Conservation (phyloP, 176 grass and related monocot species). For the Thinopyrum elongatum region DNA sequence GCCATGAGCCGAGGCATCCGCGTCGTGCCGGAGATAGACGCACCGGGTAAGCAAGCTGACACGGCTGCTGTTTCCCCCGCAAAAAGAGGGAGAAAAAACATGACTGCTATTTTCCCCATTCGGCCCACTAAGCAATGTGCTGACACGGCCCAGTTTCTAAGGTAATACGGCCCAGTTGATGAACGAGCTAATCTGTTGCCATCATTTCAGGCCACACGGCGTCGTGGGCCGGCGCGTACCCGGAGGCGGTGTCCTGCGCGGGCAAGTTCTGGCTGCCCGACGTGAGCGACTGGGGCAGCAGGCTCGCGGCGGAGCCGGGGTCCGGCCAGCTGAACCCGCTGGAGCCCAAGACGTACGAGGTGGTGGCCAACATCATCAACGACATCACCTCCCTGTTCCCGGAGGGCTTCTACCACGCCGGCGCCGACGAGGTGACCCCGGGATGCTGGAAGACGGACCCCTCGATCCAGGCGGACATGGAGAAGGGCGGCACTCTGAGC, state of each 20-base stretch:
- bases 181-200: not conserved
- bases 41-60: slow-evolving; percentile 45
- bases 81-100: no score
- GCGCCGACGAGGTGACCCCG: slow-evolving; percentile 73
- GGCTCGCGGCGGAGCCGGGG: slow-evolving; percentile 68
- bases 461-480: slow-evolving; percentile 39
- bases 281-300: slow-evolving; percentile 22
- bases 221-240: slow-evolving; percentile 83
- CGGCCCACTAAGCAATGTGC: not conserved
- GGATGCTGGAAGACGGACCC: slow-evolving; percentile 74
- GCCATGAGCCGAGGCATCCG: slow-evolving; percentile 67
- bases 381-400: slow-evolving; percentile 75
- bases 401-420: slow-evolving; percentile 72
- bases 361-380: slow-evolving; percentile 59
- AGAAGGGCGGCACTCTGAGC: slow-evolving; percentile 50
- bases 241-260: slow-evolving; percentile 59
- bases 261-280: slow-evolving; percentile 74
- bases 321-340: slow-evolving; percentile 87
- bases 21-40: slow-evolving; percentile 89
- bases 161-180: not conserved
- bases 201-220: slow-evolving; percentile 57
- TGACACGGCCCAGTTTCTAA: not conserved
- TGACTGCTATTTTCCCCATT: not conserved
- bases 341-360: slow-evolving; percentile 63
- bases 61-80: no score